phyloP scores from a whole-genome alignment of 805 yeast genomes.

The Candida sphagnicola region DNA sequence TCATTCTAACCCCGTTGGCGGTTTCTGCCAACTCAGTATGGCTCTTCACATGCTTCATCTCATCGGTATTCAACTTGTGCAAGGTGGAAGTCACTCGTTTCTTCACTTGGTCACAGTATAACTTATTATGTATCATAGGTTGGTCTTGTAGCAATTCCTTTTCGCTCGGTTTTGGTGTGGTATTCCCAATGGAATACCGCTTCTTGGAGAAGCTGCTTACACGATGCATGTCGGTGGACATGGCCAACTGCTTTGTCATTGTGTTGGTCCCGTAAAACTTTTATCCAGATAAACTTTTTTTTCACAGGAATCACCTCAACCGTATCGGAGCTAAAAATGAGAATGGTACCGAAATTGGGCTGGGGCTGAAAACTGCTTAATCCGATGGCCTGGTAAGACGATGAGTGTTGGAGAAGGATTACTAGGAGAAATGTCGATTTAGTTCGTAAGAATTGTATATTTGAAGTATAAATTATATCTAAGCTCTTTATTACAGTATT shows the following conservation, averaged over 20 bases:
- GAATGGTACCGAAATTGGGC: too few species aligned
- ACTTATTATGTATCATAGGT: slow-evolving; percentile 28
- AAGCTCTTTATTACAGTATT: too few species aligned
- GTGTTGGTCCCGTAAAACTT: too few species aligned
- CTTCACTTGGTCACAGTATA: slow-evolving; percentile 20
- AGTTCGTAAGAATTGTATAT: too few species aligned
- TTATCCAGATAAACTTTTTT: too few species aligned
- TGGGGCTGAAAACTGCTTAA: too few species aligned
- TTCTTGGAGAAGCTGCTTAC: slow-evolving; percentile 2
- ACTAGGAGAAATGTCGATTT: too few species aligned
- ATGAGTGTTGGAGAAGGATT: too few species aligned
- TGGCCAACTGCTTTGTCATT: background rate
- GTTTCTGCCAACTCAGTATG: slow-evolving; percentile 78
- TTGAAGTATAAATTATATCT: too few species aligned
- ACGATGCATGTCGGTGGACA: background rate
- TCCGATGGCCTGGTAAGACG: too few species aligned
- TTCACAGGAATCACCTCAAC: too few species aligned
- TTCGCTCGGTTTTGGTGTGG: slow-evolving; percentile 1
- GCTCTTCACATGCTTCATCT: slow-evolving; percentile 53
- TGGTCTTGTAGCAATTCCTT: slow-evolving; percentile 7
- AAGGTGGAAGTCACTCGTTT: slow-evolving; percentile 12
- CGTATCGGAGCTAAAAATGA: too few species aligned
- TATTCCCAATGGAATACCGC: slow-evolving; percentile 2
- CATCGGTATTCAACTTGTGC: slow-evolving; percentile 31
- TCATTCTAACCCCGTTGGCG: slow-evolving; percentile 73